These are phyloP conservation scores for Fermentozyma sake DNA, from an alignment of 1,139 yeast genomes.

Conservation along the genomic window DNA sequence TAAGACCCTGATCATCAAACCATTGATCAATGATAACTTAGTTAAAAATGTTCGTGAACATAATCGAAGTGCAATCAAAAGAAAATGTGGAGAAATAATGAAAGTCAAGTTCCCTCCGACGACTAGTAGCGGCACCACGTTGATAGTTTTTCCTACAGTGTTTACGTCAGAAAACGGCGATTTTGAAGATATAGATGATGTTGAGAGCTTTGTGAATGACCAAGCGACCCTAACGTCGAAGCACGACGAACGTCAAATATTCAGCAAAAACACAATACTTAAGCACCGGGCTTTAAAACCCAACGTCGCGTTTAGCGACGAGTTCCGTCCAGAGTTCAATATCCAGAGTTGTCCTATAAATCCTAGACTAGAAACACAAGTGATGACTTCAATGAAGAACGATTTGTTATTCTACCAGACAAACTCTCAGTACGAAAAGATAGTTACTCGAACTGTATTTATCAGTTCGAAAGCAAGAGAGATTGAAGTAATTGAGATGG, in stretches of 20 bases:
- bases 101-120: constrained; percentile 4
- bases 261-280: constrained; percentile 2
- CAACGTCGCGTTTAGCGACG: constrained; percentile 47
- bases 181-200: constrained; percentile 8
- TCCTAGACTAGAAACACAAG: constrained; percentile 49
- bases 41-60: constrained; percentile 18
- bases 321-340: constrained; percentile 48
- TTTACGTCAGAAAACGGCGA: too few relatives aligned
- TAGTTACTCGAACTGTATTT: constrained; percentile 35
- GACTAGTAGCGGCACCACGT: background rate
- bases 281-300: constrained; percentile 20
- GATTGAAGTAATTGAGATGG: constrained; percentile 48
- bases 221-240: constrained; percentile 8
- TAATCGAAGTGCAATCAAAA: constrained; percentile 20
- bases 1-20: constrained; percentile 22
- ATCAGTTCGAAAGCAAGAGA: constrained; percentile 55
- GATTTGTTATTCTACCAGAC: constrained; percentile 46
- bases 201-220: constrained; percentile 6
- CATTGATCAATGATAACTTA: constrained; percentile 17
- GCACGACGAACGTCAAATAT: constrained; percentile 1
- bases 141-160: constrained; percentile 1
- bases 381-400: constrained; percentile 50
- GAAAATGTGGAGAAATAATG: constrained; percentile 29
- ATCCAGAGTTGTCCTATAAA: constrained; percentile 47
- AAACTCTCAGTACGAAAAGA: constrained; percentile 28